phyloP scores from a whole-genome alignment of 352 stramenopile genomes.

The Phytophthora pseudosyringae region DNA sequence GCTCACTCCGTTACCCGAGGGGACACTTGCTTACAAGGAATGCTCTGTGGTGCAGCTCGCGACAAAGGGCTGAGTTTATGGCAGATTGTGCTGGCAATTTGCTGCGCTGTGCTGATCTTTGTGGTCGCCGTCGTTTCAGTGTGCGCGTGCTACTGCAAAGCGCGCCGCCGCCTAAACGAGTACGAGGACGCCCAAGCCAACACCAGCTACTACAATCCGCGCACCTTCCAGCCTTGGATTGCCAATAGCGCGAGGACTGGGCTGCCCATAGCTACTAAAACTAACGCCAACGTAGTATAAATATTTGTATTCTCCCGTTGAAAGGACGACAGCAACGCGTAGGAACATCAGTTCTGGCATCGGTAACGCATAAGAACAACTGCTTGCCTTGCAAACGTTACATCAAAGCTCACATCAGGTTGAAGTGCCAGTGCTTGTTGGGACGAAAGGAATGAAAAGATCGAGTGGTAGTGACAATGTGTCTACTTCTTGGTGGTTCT shows the following conservation, averaged over 20 bases:
- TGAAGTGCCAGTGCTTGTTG: not conserved
- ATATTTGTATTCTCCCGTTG: not conserved
- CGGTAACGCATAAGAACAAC: not conserved
- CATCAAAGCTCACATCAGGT: not conserved
- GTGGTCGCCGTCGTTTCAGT: conserved; percentile 50
- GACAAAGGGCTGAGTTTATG: conserved; percentile 36
- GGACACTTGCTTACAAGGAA: not conserved
- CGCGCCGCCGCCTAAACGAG: conserved; percentile 48
- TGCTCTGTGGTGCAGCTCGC: conserved; percentile 13
- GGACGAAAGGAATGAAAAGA: not conserved
- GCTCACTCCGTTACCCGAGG: not conserved
- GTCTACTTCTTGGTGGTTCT: conserved; percentile 15
- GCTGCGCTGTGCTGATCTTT: conserved; percentile 48
- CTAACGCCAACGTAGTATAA: conserved; percentile 22
- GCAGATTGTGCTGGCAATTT: conserved; percentile 62
- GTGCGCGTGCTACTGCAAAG: conserved; percentile 58
- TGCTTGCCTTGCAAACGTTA: not conserved
- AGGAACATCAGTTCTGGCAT: conserved; percentile 5
- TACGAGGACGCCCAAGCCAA: conserved; percentile 39
- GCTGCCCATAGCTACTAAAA: conserved; percentile 15
- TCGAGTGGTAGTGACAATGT: not conserved
- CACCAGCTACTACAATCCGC: conserved; percentile 36
- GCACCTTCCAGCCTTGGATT: conserved; percentile 16
- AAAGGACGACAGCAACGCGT: not conserved
- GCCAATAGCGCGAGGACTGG: conserved; percentile 4